Evolutionary conservation across 2,329 filamentous ascomycete species (phyloP).

Genomic region (Xylogone sp.): DNA sequence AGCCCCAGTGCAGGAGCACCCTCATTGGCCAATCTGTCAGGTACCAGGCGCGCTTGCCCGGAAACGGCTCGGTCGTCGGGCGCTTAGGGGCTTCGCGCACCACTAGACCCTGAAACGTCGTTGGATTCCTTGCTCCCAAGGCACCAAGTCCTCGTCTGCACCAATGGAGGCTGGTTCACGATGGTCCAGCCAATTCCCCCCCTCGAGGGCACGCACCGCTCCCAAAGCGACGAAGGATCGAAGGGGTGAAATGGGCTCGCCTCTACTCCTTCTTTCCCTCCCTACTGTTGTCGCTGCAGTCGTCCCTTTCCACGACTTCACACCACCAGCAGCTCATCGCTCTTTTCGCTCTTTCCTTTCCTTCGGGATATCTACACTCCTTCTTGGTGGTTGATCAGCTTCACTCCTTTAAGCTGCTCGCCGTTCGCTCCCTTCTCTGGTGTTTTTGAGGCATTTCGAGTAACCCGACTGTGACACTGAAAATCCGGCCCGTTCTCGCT

Average conservation of each 20-base stretch:
- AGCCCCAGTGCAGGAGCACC: not conserved
- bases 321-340: slow-evolving; percentile 6
- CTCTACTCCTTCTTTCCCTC: slow-evolving; percentile 5
- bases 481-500: not conserved
- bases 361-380: slow-evolving; percentile 28
- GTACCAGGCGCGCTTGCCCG: not conserved
- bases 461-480: slow-evolving; percentile 1
- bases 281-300: not conserved
- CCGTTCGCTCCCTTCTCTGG: slow-evolving; percentile 33
- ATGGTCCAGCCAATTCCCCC: not conserved
- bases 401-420: slow-evolving; percentile 39
- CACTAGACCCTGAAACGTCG: not conserved
- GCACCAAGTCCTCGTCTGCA: not conserved
- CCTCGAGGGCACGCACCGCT: not conserved
- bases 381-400: slow-evolving; percentile 37
- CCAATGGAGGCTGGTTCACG: not conserved
- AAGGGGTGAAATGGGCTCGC: not conserved
- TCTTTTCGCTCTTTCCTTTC: slow-evolving; percentile 18
- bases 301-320: slow-evolving; percentile 4
- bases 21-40: not conserved
- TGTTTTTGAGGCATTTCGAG: slow-evolving; percentile 4
- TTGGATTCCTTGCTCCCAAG: not conserved
- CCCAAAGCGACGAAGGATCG: slow-evolving; percentile 5
- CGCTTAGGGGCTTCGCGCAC: not conserved
- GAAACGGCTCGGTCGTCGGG: not conserved